A percentile compares a stretch with the other conserved stretches of the same genome.
Evolutionary conservation across 2,329 filamentous ascomycete species (phyloP).

Genomic region (Penicillium sp.): DNA sequence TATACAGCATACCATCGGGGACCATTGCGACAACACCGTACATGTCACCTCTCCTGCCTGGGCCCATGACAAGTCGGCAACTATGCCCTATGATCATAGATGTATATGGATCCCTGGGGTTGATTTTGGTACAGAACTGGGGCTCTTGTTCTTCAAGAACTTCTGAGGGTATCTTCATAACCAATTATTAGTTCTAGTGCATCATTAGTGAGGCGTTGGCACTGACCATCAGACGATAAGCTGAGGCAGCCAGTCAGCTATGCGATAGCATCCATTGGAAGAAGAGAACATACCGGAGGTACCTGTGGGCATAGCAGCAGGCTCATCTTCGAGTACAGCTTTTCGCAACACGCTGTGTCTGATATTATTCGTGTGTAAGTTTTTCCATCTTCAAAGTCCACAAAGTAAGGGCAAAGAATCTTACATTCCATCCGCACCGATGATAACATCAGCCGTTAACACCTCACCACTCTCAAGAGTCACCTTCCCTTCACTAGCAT

Average conservation of each 20-base stretch:
- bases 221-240: conserved; percentile 16
- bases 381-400: not conserved
- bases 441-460: conserved; percentile 25
- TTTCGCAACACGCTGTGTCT: conserved; percentile 23
- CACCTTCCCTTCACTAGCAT: conserved; percentile 9
- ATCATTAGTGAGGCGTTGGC: too few species aligned
- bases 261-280: not conserved
- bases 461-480: conserved; percentile 17
- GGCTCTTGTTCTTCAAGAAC: conserved; percentile 12
- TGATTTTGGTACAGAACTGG: conserved; percentile 30
- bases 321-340: conserved; percentile 15
- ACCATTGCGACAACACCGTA: conserved; percentile 49
- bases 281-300: conserved; percentile 11
- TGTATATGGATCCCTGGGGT: conserved; percentile 42
- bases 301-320: conserved; percentile 9
- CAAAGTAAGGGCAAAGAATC: not conserved
- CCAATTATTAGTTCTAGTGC: too few species aligned
- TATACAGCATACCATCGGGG: conserved; percentile 32
- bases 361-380: not conserved
- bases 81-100: conserved; percentile 42
- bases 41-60: conserved; percentile 41
- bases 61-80: conserved; percentile 48
- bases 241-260: not conserved
- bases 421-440: conserved; percentile 33
- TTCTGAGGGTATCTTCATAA: conserved; percentile 9